A percentile compares a stretch with the other conserved stretches of the same genome.
Conservation (phyloP, 164 flowering plant species). For the Liriodendron chinense region DNA sequence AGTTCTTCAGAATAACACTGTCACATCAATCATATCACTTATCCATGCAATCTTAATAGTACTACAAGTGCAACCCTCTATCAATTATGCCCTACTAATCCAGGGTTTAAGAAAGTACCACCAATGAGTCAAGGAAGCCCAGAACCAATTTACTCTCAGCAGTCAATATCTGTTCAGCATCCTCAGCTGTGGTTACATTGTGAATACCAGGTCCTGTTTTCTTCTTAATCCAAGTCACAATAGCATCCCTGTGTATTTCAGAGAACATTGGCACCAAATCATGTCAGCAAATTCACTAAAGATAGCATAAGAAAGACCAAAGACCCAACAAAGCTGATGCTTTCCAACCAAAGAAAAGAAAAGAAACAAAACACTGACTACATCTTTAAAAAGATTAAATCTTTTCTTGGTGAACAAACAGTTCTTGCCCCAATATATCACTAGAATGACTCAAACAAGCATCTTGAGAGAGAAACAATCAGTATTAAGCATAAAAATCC, state of each 20-base stretch:
- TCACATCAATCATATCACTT: too few relatives aligned
- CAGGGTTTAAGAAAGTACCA: constrained; percentile 44
- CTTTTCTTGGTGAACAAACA: too few relatives aligned
- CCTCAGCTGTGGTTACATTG: constrained; percentile 65
- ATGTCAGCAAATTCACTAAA: neutral
- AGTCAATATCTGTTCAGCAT: constrained; percentile 65
- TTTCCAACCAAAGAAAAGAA: too few relatives aligned
- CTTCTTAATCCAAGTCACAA: constrained; percentile 93
- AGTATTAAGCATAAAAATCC: too few relatives aligned
- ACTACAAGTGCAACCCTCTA: neutral
- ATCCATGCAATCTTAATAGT: too few relatives aligned
- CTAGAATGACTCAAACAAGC: neutral
- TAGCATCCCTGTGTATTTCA: constrained; percentile 54
- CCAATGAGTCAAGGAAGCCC: constrained; percentile 78
- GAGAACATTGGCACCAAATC: neutral
- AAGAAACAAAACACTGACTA: too few relatives aligned
- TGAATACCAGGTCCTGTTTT: constrained; percentile 80
- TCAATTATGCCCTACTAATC: neutral
- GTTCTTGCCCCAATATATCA: neutral
- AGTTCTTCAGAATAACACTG: neutral
- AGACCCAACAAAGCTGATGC: neutral
- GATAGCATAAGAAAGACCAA: neutral
- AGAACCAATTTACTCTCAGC: constrained; percentile 64
- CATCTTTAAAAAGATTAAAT: too few relatives aligned
- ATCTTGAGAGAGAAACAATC: neutral